Conservation (phyloP, 345 rosid species). For the Murraya koenigii region DNA sequence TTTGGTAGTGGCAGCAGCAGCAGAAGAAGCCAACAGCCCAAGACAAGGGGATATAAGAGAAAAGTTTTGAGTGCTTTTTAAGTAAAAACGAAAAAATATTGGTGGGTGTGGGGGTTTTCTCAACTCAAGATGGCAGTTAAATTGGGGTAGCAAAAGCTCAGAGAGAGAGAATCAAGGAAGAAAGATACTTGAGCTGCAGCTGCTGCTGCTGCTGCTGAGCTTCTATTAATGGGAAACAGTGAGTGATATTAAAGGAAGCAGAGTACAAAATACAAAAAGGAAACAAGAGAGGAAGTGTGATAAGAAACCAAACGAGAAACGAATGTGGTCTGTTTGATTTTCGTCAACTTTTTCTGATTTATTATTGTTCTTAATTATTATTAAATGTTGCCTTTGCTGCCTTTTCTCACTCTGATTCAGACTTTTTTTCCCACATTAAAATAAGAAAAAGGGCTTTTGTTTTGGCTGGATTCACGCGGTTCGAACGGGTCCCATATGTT, state of each 20-base stretch:
- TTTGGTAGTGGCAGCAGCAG: background rate
- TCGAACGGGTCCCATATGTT: slow-evolving; percentile 15
- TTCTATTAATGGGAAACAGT: slow-evolving; percentile 17
- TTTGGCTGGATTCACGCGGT: slow-evolving; percentile 24
- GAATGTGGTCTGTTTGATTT: background rate
- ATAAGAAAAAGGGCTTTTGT: background rate
- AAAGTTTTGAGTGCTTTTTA: too few relatives aligned
- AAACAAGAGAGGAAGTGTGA: background rate
- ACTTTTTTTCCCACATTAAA: too few relatives aligned
- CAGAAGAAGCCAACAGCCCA: background rate
- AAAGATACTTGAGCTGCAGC: slow-evolving; percentile 9
- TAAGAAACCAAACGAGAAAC: background rate
- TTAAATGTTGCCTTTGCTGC: background rate
- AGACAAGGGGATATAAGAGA: too few relatives aligned
- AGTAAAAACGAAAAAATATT: too few relatives aligned
- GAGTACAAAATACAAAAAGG: background rate
- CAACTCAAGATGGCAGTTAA: background rate
- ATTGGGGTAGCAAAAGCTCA: background rate
- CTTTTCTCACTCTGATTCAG: background rate
- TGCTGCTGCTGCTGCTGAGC: background rate
- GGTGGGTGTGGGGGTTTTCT: slow-evolving; percentile 26
- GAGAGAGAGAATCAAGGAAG: slow-evolving; percentile 23
- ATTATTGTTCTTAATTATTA: background rate
- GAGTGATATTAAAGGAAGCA: background rate
- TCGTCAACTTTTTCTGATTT: slow-evolving; percentile 4